phyloP scores from a whole-genome alignment of 1,284 basidiomycete genomes.

The Ceratobasidium sp. region DNA sequence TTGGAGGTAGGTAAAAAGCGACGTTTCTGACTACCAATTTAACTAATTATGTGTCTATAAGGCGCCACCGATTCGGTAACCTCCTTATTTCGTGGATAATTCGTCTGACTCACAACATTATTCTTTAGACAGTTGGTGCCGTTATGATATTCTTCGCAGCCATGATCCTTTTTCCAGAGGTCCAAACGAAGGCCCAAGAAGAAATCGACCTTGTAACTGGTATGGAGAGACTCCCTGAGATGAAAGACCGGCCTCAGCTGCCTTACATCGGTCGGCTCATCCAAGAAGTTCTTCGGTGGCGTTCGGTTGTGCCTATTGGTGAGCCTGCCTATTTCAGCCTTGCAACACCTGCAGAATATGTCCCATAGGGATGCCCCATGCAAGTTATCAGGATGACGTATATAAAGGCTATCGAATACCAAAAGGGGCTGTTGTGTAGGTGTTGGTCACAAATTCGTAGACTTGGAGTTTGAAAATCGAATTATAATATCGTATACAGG shows the following conservation, averaged over 20 bases:
- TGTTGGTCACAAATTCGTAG: too few species aligned
- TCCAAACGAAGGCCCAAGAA: conserved; percentile 6
- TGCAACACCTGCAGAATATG: not conserved
- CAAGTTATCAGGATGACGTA: conserved; percentile 50
- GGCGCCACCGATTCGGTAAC: too few species aligned
- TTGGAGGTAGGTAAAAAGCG: not conserved
- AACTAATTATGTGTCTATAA: too few species aligned
- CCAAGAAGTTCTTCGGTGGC: conserved; percentile 22
- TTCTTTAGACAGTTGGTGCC: too few species aligned
- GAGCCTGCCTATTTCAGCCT: not conserved
- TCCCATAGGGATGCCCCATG: conserved; percentile 50
- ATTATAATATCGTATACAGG: conserved; percentile 58
- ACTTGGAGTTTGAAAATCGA: not conserved
- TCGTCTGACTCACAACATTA: too few species aligned
- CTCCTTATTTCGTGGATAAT: too few species aligned
- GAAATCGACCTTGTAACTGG: conserved; percentile 12
- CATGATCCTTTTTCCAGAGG: not conserved
- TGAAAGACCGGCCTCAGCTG: not conserved
- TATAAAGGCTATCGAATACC: conserved; percentile 54
- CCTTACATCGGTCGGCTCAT: not conserved
- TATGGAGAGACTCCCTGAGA: not conserved
- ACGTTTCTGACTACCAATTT: too few species aligned
- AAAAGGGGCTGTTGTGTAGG: conserved; percentile 47
- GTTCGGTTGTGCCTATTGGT: not conserved
- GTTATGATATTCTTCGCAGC: not conserved